These are phyloP conservation scores for Sugiyamaella qingdaonensis DNA, from an alignment of 805 yeast species.

Conservation along the genomic window DNA sequence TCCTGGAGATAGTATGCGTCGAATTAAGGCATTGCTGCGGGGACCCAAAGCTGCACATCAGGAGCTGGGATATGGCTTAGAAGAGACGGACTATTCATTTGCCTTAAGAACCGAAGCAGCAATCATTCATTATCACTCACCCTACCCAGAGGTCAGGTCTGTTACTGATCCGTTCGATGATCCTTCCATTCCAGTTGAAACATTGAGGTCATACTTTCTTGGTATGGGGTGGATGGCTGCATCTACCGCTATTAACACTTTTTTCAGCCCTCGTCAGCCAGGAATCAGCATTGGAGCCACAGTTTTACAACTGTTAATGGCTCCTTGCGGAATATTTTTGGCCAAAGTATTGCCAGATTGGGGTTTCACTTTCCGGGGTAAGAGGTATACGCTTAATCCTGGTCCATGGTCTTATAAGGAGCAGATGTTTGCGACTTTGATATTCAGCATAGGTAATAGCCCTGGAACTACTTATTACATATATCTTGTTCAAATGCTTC, in stretches of 20 bases:
- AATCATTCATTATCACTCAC: constrained; percentile 39
- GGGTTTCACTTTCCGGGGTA: constrained; percentile 39
- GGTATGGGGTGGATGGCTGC: constrained; percentile 50
- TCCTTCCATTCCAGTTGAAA: constrained; percentile 43
- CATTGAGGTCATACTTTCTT: constrained; percentile 49
- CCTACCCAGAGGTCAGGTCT: constrained; percentile 56
- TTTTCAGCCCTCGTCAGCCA: constrained; percentile 54
- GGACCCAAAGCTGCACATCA: constrained; percentile 17
- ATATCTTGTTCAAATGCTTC: constrained; percentile 25
- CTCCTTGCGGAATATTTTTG: constrained; percentile 48
- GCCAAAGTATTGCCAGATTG: constrained; percentile 35
- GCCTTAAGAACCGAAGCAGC: constrained; percentile 37
- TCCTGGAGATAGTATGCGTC: constrained; percentile 36
- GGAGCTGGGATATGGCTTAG: constrained; percentile 14
- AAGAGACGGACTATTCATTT: constrained; percentile 14
- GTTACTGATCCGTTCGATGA: constrained; percentile 45
- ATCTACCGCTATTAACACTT: constrained; percentile 53
- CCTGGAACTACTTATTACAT: constrained; percentile 25
- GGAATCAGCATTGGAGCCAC: constrained; percentile 40
- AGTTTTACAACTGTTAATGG: constrained; percentile 45
- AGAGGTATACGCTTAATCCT: constrained; percentile 44
- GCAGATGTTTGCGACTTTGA: constrained; percentile 56
- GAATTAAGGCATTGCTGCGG: constrained; percentile 25
- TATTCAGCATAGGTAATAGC: constrained; percentile 26
- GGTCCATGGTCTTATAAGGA: too few species aligned